These are phyloP conservation scores for Raphanus sativus DNA, from an alignment of 345 rosid species.

Conservation along the genomic window DNA sequence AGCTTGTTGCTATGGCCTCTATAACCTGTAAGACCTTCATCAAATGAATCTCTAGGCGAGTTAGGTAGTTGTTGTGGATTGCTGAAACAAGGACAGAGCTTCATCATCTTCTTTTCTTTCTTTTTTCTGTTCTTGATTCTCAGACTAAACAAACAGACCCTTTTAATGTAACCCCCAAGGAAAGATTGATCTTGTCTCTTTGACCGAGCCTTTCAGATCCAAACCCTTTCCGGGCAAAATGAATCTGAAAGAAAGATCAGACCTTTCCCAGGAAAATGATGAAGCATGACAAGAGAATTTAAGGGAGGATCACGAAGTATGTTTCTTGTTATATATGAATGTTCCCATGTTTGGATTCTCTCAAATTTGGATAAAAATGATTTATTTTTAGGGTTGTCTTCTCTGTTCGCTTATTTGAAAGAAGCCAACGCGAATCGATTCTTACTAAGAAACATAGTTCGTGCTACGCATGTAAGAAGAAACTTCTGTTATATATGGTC, in stretches of 20 bases:
- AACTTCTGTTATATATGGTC: not conserved
- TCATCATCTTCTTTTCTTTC: slow-evolving; percentile 24
- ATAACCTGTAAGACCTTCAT: slow-evolving; percentile 39
- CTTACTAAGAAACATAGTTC: slow-evolving; percentile 25
- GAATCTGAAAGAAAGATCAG: slow-evolving; percentile 42
- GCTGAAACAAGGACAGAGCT: slow-evolving; percentile 40
- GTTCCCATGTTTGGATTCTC: slow-evolving; percentile 33
- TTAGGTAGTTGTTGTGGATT: slow-evolving; percentile 26
- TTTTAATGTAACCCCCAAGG: slow-evolving; percentile 26
- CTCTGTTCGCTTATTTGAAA: slow-evolving; percentile 30
- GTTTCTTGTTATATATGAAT: slow-evolving; percentile 34
- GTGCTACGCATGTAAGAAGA: slow-evolving; percentile 27
- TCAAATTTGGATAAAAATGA: slow-evolving; percentile 28
- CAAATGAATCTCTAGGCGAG: slow-evolving; percentile 38
- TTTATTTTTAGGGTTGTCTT: slow-evolving; percentile 32
- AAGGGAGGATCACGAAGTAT: slow-evolving; percentile 34
- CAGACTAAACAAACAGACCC: slow-evolving; percentile 5
- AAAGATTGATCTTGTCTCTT: slow-evolving; percentile 30
- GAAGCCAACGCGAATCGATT: slow-evolving; percentile 29
- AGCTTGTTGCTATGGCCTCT: slow-evolving; percentile 34
- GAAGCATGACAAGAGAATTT: slow-evolving; percentile 37
- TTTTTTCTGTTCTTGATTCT: slow-evolving; percentile 22
- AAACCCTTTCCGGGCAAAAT: slow-evolving; percentile 36
- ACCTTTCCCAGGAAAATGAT: slow-evolving; percentile 34
- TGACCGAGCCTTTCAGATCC: slow-evolving; percentile 34